These are phyloP conservation scores for Pachysandra terminalis DNA, from an alignment of 164 flowering plant species.

Conservation along the genomic window DNA sequence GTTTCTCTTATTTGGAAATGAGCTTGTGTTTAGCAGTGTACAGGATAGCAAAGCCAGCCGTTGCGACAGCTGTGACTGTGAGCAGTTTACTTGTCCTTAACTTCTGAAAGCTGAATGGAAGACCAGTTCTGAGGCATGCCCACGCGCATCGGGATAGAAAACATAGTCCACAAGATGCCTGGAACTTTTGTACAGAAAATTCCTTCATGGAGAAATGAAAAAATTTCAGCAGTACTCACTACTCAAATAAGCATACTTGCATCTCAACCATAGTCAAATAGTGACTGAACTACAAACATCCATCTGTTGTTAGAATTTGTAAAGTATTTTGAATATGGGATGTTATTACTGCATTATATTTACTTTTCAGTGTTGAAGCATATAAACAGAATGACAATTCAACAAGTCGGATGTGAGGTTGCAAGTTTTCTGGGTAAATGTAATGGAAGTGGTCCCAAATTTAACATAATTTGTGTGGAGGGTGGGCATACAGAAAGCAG, in stretches of 20 bases:
- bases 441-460: slow-evolving; percentile 23
- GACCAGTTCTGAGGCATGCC: slow-evolving; percentile 21
- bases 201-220: slow-evolving; percentile 34
- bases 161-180: slow-evolving; percentile 36
- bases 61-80: slow-evolving; percentile 25
- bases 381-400: not conserved
- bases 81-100: slow-evolving; percentile 19
- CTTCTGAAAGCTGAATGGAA: slow-evolving; percentile 16
- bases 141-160: slow-evolving; percentile 49
- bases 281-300: not conserved
- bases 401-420: not conserved
- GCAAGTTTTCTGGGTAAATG: not conserved
- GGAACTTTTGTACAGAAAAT: slow-evolving; percentile 51
- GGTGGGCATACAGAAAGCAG: slow-evolving; percentile 6
- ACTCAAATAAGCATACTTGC: not conserved
- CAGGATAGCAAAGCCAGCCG: slow-evolving; percentile 38
- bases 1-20: slow-evolving; percentile 7
- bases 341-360: not conserved
- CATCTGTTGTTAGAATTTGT: not conserved
- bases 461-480: slow-evolving; percentile 20
- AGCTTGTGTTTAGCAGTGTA: slow-evolving; percentile 29
- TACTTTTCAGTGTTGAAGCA: not conserved
- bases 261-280: not conserved
- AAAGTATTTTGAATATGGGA: not conserved
- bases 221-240: slow-evolving; percentile 2